phyloP scores from a whole-genome alignment of 768 basidiomycete genomes.

The Rubroboletus pulcherrimus region DNA sequence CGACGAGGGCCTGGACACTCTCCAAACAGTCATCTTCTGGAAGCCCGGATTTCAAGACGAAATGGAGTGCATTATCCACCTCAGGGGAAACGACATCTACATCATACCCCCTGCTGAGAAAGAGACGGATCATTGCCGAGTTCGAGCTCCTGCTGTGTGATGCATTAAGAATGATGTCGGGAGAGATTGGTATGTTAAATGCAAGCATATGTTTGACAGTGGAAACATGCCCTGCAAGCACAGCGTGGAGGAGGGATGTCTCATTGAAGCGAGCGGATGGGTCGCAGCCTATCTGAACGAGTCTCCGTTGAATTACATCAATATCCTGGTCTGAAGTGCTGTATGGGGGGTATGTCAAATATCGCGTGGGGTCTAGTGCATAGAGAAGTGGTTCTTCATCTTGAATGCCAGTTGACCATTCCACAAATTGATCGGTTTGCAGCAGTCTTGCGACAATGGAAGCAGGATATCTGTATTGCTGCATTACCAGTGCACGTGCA shows the following conservation, averaged over 20 bases:
- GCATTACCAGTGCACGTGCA: rapidly evolving
- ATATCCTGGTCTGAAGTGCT: not conserved
- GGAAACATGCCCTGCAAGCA: not conserved
- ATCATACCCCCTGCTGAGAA: not conserved
- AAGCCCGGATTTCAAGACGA: not conserved
- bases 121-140: not conserved
- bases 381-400: not conserved
- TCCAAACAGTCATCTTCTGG: not conserved
- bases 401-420: not conserved
- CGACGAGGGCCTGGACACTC: too few relatives aligned
- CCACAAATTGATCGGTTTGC: constrained; percentile 14
- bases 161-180: constrained; percentile 1
- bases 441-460: not conserved
- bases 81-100: not conserved
- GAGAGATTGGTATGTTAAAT: not conserved
- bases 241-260: not conserved
- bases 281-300: constrained; percentile 1
- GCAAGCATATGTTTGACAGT: not conserved
- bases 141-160: not conserved
- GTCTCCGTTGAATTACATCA: not conserved
- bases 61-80: constrained; percentile 1
- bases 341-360: not conserved
- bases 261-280: not conserved
- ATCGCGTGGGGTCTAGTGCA: not conserved
- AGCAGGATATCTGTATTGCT: too few relatives aligned